phyloP scores from a whole-genome alignment of 179 eudicot species.

The Actinidia arguta region DNA sequence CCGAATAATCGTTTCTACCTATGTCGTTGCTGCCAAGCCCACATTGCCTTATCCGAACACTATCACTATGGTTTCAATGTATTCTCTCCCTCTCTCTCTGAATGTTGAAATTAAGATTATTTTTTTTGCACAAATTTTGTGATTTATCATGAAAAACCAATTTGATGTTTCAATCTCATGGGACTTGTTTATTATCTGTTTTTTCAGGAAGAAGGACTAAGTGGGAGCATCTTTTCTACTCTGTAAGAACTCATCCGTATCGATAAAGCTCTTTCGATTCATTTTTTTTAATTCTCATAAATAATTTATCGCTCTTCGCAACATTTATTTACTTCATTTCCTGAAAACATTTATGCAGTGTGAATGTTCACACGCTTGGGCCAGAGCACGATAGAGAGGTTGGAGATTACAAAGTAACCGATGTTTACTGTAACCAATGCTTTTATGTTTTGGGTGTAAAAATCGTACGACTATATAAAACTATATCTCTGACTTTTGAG shows the following conservation, averaged over 20 bases:
- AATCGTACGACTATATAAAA: background rate
- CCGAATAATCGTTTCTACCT: slow-evolving; percentile 1
- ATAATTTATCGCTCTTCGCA: background rate
- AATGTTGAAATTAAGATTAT: too few species aligned
- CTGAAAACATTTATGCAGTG: background rate
- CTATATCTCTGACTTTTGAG: background rate
- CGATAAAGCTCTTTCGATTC: too few species aligned
- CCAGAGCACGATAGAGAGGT: background rate
- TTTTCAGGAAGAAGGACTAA: too few species aligned
- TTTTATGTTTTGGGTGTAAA: background rate
- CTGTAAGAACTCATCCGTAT: too few species aligned
- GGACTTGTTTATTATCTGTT: too few species aligned
- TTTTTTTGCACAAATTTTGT: too few species aligned
- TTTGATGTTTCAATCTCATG: too few species aligned
- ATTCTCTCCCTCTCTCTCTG: slow-evolving; percentile 6
- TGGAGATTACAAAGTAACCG: background rate
- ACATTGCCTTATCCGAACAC: background rate
- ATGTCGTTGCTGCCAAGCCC: background rate
- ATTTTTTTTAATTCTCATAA: background rate
- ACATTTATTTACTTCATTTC: too few species aligned
- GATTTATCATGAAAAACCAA: too few species aligned
- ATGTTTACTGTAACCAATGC: slow-evolving; percentile 2
- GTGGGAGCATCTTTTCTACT: too few species aligned
- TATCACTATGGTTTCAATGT: background rate
- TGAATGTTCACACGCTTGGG: background rate